A percentile compares a stretch with the other conserved stretches of the same genome.
Conservation (phyloP, 129 eudicot genomes). For the Erigeron canadensis region DNA sequence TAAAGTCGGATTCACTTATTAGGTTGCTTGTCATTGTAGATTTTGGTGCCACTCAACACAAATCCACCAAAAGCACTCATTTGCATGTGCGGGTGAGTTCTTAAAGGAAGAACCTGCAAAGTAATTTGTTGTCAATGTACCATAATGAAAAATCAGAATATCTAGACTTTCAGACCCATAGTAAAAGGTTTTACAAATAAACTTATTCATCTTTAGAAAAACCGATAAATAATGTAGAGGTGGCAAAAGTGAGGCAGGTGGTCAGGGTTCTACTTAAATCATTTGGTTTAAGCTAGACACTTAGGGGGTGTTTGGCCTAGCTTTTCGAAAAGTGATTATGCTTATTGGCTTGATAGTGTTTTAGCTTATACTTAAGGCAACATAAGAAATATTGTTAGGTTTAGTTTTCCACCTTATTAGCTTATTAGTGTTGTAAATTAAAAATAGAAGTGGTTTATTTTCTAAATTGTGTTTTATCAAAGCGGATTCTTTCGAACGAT, state of each 20-base stretch:
- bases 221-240: background rate
- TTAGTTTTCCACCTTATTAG: too few relatives aligned
- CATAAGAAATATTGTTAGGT: too few relatives aligned
- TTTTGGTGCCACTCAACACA: slow-evolving; percentile 72
- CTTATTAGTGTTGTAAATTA: too few relatives aligned
- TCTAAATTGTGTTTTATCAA: too few relatives aligned
- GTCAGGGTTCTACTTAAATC: background rate
- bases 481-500: too few relatives aligned
- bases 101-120: slow-evolving; percentile 88
- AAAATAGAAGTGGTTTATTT: too few relatives aligned
- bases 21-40: slow-evolving; percentile 32
- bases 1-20: slow-evolving; percentile 18
- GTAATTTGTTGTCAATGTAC: background rate
- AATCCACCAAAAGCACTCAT: slow-evolving; percentile 93
- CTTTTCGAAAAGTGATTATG: too few relatives aligned
- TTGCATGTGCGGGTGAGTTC: slow-evolving; percentile 98
- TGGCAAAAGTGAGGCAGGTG: background rate
- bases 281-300: too few relatives aligned
- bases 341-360: too few relatives aligned
- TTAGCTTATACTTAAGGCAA: too few relatives aligned
- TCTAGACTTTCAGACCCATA: background rate
- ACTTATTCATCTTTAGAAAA: background rate
- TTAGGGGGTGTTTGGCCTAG: too few relatives aligned
- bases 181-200: background rate
- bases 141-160: background rate